A percentile compares a stretch with the other conserved stretches of the same genome.
phyloP scores from a whole-genome alignment of 2,329 filamentous ascomycete genomes.

The Alternaria tenuissima region DNA sequence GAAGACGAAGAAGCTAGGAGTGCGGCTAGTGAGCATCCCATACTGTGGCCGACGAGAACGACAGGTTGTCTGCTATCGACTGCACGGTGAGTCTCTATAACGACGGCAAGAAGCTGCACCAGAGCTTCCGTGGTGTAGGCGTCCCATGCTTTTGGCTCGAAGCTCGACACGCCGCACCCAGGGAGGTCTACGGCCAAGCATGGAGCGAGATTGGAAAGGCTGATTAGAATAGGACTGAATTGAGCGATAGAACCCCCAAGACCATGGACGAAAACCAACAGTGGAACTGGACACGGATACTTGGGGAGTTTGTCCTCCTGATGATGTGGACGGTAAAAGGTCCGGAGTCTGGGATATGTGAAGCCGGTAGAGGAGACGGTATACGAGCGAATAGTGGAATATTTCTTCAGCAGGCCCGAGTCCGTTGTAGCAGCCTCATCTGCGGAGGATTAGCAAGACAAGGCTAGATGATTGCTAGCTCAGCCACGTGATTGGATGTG shows the following conservation, averaged over 20 bases:
- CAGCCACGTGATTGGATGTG: slow-evolving; percentile 19
- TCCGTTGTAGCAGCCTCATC: slow-evolving; percentile 67
- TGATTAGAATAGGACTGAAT: slow-evolving; percentile 81
- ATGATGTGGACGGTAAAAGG: slow-evolving; percentile 83
- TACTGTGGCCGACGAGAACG: slow-evolving; percentile 85
- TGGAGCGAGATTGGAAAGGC: slow-evolving; percentile 81
- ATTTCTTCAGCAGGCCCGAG: slow-evolving; percentile 79
- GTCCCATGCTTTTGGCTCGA: slow-evolving; percentile 73
- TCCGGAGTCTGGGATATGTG: slow-evolving; percentile 78
- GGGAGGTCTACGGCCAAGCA: slow-evolving; percentile 90
- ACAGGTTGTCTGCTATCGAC: slow-evolving; percentile 72
- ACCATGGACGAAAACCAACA: slow-evolving; percentile 92
- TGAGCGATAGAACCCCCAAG: slow-evolving; percentile 92
- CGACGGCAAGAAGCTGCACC: slow-evolving; percentile 74
- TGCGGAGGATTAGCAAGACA: slow-evolving; percentile 19
- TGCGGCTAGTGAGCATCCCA: slow-evolving; percentile 83
- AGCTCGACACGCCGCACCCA: slow-evolving; percentile 84
- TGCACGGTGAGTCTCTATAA: slow-evolving; percentile 78
- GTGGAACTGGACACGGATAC: slow-evolving; percentile 75
- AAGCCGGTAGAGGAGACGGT: slow-evolving; percentile 69
- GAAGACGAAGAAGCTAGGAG: slow-evolving; percentile 71
- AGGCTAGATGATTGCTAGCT: neutral
- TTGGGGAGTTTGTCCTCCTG: slow-evolving; percentile 83
- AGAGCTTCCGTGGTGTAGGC: slow-evolving; percentile 83
- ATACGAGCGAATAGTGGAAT: slow-evolving; percentile 76